Percentiles rank a stretch among this genome's conserved stretches.
phyloP scores from a whole-genome alignment of 1,284 basidiomycete genomes.

The Sphagnurus paluster region DNA sequence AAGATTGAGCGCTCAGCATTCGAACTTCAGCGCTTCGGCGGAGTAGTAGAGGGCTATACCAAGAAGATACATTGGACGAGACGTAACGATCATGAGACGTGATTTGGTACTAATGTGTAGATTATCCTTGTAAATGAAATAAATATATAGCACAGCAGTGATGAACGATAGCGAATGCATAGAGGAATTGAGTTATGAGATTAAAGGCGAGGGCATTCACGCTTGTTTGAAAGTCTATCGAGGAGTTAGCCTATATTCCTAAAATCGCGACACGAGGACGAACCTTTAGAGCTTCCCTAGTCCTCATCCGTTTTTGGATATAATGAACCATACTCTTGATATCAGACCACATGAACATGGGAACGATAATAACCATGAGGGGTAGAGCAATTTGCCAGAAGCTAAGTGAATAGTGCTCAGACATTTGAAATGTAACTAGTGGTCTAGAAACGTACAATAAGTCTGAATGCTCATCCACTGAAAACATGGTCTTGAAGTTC shows the following conservation, averaged over 20 bases:
- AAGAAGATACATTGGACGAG: too few relatives aligned
- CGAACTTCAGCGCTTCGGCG: too few relatives aligned
- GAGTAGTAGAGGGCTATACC: too few relatives aligned
- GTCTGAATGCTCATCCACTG: constrained; percentile 21
- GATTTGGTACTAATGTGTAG: too few relatives aligned
- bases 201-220: too few relatives aligned
- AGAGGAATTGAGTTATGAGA: too few relatives aligned
- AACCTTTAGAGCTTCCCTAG: constrained; percentile 21
- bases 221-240: constrained; percentile 19
- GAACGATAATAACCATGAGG: constrained; percentile 22
- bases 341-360: constrained; percentile 21
- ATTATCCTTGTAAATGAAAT: too few relatives aligned
- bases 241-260: background rate
- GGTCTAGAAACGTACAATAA: constrained; percentile 17
- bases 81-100: too few relatives aligned
- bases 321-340: constrained; percentile 17
- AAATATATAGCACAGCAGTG: too few relatives aligned
- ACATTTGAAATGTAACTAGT: background rate
- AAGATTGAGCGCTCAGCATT: too few relatives aligned
- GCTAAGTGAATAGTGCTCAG: constrained; percentile 4
- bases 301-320: constrained; percentile 19
- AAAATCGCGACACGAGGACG: background rate
- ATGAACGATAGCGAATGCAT: too few relatives aligned
- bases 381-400: constrained; percentile 27
- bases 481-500: constrained; percentile 23